Percentiles rank a stretch among this genome's conserved stretches.
Conservation (phyloP, 176 grass and related monocot species). For the Triticum urartu region DNA sequence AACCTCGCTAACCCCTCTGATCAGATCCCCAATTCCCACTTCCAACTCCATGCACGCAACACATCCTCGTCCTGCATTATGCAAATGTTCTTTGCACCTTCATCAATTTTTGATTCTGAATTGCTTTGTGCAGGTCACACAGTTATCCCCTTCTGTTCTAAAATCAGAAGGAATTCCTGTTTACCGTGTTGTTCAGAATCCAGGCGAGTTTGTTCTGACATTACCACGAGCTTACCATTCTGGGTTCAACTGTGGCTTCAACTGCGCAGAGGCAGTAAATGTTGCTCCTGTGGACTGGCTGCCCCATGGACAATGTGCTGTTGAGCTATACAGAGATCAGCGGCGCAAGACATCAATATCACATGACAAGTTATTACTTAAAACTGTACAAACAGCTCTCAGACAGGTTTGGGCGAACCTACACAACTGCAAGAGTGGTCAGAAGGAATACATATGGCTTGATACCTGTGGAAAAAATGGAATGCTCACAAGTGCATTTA, state of each 20-base stretch:
- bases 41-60: not conserved
- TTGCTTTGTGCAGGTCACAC: slow-evolving; percentile 73
- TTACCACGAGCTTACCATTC: slow-evolving; percentile 89
- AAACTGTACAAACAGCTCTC: slow-evolving; percentile 61
- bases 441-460: slow-evolving; percentile 40
- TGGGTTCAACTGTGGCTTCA: slow-evolving; percentile 98
- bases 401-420: slow-evolving; percentile 50
- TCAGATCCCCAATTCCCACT: not conserved
- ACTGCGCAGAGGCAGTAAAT: slow-evolving; percentile 97
- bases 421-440: slow-evolving; percentile 6
- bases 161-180: slow-evolving; percentile 85
- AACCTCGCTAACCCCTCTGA: not conserved
- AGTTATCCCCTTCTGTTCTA: slow-evolving; percentile 90
- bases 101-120: slow-evolving; percentile 7
- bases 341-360: slow-evolving; percentile 85
- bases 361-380: slow-evolving; percentile 81
- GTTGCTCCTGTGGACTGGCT: slow-evolving; percentile 90
- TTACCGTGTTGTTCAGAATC: slow-evolving; percentile 73
- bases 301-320: slow-evolving; percentile 73
- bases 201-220: slow-evolving; percentile 87
- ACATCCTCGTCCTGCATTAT: not conserved
- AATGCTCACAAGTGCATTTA: slow-evolving; percentile 60
- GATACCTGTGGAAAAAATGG: slow-evolving; percentile 68
- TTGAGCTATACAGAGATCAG: slow-evolving; percentile 86
- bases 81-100: slow-evolving; percentile 22